These are phyloP conservation scores for Petasospora fabianii DNA, from an alignment of 1,139 yeast genomes.

Conservation along the genomic window DNA sequence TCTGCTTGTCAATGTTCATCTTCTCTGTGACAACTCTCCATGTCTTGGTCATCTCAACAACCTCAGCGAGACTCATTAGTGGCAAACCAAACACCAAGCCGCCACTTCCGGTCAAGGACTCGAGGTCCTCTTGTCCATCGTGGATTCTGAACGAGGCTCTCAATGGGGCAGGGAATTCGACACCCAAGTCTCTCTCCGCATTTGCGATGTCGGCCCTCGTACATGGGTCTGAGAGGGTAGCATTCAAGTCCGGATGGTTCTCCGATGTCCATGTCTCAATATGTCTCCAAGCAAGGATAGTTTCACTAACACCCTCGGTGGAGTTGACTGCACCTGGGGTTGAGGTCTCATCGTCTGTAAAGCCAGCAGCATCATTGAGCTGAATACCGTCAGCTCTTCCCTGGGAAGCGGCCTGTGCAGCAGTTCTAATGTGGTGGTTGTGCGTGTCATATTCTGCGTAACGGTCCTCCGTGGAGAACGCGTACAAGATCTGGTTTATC, in stretches of 20 bases:
- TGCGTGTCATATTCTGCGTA: constrained; percentile 64
- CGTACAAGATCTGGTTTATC: constrained; percentile 56
- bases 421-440: constrained; percentile 22
- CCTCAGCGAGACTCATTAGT: constrained; percentile 61
- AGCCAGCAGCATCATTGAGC: constrained; percentile 23
- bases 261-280: constrained; percentile 58
- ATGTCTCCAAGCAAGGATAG: constrained; percentile 65
- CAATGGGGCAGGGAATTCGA: constrained; percentile 57
- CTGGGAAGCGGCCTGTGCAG: constrained; percentile 1
- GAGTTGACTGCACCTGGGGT: constrained; percentile 18
- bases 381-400: constrained; percentile 19
- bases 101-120: constrained; percentile 46
- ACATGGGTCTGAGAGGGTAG: constrained; percentile 59
- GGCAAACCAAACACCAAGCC: constrained; percentile 65
- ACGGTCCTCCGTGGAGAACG: constrained; percentile 61
- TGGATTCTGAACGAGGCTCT: constrained; percentile 57
- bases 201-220: constrained; percentile 58
- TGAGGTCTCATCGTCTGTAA: constrained; percentile 18
- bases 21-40: constrained; percentile 64
- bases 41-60: constrained; percentile 57
- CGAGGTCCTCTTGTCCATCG: constrained; percentile 63
- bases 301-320: constrained; percentile 60
- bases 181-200: constrained; percentile 60
- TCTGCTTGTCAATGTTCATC: constrained; percentile 30
- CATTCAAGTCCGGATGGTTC: constrained; percentile 52